phyloP scores from a whole-genome alignment of 2,329 filamentous ascomycete genomes.

The Aspergillus proliferans region DNA sequence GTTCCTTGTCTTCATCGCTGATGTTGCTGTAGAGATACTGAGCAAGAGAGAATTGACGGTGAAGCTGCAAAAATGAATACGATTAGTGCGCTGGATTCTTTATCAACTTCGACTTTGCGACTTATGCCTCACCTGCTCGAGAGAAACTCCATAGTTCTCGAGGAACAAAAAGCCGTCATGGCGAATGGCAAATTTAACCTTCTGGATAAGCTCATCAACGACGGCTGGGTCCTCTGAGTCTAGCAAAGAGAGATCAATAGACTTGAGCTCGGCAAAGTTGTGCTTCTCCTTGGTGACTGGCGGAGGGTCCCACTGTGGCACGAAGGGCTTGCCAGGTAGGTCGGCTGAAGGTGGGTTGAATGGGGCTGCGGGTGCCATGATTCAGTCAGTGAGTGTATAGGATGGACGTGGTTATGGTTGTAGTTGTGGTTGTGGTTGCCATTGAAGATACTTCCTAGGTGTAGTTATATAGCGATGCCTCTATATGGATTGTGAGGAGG shows the following conservation, averaged over 20 bases:
- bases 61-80: too few species aligned
- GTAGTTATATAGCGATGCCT: too few species aligned
- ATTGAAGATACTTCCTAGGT: too few species aligned
- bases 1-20: conserved; percentile 2
- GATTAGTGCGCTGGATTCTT: too few species aligned
- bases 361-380: conserved; percentile 25
- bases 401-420: background rate
- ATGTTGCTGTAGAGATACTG: too few species aligned
- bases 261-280: conserved; percentile 39
- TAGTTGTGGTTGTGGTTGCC: too few species aligned
- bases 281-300: conserved; percentile 41
- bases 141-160: conserved; percentile 46
- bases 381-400: background rate
- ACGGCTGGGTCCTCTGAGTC: conserved; percentile 39
- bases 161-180: conserved; percentile 45
- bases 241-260: conserved; percentile 41
- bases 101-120: too few species aligned
- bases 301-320: conserved; percentile 42
- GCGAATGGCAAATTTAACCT: conserved; percentile 39
- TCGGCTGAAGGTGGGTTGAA: conserved; percentile 38
- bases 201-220: conserved; percentile 39
- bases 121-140: conserved; percentile 31
- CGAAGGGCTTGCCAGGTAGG: conserved; percentile 36
- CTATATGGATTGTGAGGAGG: too few species aligned
- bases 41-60: too few species aligned